Conservation (phyloP, 495 filamentous ascomycete genomes). For the Talaromyces thailandensis region DNA sequence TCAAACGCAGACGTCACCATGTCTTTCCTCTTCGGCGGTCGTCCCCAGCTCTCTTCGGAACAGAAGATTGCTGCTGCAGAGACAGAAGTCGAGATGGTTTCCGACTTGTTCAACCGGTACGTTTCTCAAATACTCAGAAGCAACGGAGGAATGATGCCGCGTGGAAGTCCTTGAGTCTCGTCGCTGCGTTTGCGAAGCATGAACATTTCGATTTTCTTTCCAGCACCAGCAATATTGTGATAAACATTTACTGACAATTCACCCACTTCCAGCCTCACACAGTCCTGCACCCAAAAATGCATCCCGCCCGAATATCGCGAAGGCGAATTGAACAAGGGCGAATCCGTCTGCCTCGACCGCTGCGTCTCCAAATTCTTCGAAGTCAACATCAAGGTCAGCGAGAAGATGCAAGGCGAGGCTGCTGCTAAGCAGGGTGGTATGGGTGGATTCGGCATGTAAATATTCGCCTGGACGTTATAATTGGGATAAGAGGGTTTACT, state of each 20-base stretch:
- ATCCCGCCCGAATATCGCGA: constrained; percentile 87
- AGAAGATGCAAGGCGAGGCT: constrained; percentile 68
- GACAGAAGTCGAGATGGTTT: constrained; percentile 84
- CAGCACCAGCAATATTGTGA: background rate
- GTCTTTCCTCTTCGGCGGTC: constrained; percentile 89
- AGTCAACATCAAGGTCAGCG: constrained; percentile 85
- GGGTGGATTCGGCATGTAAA: constrained; percentile 46
- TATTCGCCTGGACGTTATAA: background rate
- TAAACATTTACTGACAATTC: background rate
- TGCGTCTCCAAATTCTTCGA: constrained; percentile 98
- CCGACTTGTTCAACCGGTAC: constrained; percentile 95
- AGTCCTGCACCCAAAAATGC: constrained; percentile 89
- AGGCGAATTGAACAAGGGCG: constrained; percentile 93
- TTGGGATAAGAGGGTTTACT: too few species aligned
- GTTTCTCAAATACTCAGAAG: constrained; percentile 1
- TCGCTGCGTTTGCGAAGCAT: background rate
- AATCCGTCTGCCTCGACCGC: constrained; percentile 93
- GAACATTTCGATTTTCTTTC: background rate
- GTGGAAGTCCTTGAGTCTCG: background rate
- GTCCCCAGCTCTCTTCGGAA: constrained; percentile 80
- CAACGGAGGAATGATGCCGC: background rate
- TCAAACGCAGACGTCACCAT: constrained; percentile 21
- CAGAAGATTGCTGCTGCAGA: constrained; percentile 94
- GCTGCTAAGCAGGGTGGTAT: constrained; percentile 34
- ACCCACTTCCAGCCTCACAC: constrained; percentile 53